Percentiles rank a stretch among this genome's conserved stretches.
Evolutionary conservation across 1,284 basidiomycete species (phyloP).

Genomic region (Tylopilus orsonianus): DNA sequence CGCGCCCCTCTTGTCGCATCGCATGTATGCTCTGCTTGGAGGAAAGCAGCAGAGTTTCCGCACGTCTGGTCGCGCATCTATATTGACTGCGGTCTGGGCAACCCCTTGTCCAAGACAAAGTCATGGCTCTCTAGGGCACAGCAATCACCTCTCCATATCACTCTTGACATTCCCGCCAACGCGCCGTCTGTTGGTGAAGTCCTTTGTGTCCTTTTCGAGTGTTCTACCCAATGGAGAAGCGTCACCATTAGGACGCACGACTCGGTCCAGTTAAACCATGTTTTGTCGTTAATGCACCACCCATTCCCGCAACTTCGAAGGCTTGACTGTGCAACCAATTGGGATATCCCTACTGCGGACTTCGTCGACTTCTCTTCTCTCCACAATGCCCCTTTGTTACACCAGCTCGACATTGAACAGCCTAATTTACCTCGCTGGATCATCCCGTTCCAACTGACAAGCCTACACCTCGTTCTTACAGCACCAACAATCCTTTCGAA

Average conservation of each 20-base stretch:
- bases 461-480: conserved; percentile 21
- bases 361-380: conserved; percentile 27
- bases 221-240: conserved; percentile 44
- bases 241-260: conserved; percentile 41
- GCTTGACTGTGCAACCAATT: conserved; percentile 25
- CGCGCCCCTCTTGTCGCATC: conserved; percentile 55
- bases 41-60: conserved; percentile 49
- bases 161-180: conserved; percentile 40
- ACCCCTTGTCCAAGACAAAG: conserved; percentile 43
- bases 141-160: conserved; percentile 43
- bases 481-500: conserved; percentile 1
- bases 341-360: conserved; percentile 16
- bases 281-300: conserved; percentile 39
- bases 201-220: conserved; percentile 42
- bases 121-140: conserved; percentile 53
- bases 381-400: conserved; percentile 20
- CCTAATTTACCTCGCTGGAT: conserved; percentile 27
- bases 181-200: conserved; percentile 31
- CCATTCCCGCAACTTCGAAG: conserved; percentile 32
- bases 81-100: conserved; percentile 46
- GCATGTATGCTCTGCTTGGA: conserved; percentile 62
- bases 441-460: conserved; percentile 23
- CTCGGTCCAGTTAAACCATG: conserved; percentile 39
- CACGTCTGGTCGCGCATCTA: conserved; percentile 60
- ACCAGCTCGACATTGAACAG: conserved; percentile 25